Evolutionary conservation across 1,284 basidiomycete genomes (phyloP), one percentile per base, ranked within the genome.

Genomic region (Ustilago tritici): DNA sequence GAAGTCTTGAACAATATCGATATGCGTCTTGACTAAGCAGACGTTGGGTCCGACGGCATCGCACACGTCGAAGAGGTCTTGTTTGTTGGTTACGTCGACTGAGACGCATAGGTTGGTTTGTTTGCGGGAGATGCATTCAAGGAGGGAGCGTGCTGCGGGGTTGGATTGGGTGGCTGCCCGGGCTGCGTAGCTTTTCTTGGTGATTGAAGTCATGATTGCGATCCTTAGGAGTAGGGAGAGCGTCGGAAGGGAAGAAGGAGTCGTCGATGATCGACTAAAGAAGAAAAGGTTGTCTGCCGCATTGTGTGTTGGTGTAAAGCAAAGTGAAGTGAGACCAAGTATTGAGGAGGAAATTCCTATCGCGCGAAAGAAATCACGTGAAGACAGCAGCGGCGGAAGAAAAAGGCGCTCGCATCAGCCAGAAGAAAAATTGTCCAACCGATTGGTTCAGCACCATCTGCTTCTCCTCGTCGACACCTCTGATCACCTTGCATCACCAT

Each of bases 11-110:
- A 99, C 90, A 76, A 99, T 93, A 87, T 99, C 97, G 76, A 98
- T 91, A 87, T 99, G 97, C 0, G 97, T 99, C 95, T 99, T 99
- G 89, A 99, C 91, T 73, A 98, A 91, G 89, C 95, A 98, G 78
- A 94, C 91, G 82, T 92, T 92, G 8, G 93, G 92, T 2, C 93
- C 96, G 68, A 98, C 95, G 28, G 91, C 90, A 77, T 95, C 92
- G 79, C 97, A 92, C 79, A 99, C 92, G 60, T 90, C 89, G 60
- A 99, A 89, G 80, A 98, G 92, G 81, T 95, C 92, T 19, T 89
- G 89, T 72, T 92, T 90, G 72, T 89, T 92, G 8, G 93, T 94
- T 43, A 99, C 95, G 88, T 99, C 97, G 34, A 99, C 94, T 80
- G 93, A 95, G 71, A 99, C 94, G 63, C 94, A 94, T 23, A 99